Base-by-base conservation (phyloP, 495 filamentous ascomycete species). In the Neurospora sp. region DNA sequence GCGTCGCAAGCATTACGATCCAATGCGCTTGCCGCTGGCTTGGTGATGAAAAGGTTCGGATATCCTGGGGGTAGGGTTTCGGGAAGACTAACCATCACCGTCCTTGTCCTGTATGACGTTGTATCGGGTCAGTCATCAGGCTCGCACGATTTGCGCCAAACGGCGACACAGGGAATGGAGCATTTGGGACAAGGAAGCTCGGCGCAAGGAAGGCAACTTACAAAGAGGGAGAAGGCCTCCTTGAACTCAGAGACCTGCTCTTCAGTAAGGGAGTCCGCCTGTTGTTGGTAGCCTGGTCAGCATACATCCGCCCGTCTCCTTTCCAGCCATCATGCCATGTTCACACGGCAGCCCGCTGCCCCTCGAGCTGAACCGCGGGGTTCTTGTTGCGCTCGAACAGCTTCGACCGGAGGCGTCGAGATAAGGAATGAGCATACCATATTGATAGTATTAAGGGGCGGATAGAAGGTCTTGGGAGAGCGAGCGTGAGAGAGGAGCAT, bases 241-340 rank as follows among this genome's bases (percentile, higher is more conserved):
- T 98, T 99, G 86, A 98, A 99, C 87, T 99, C 96, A 81, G 95
- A 97, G 78, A 99, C 95, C 89, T 99, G 96, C 85, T 99, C 96
- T 88, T 98, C 96, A 78, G 96, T 98, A 76, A 99, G 89, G 81
- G 93, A 91, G 81, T 96, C 93, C 81, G 93, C 93, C 93, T 96
- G 80, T 78, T 71, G 68, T 40, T 48, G 65, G 37, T 53, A 37
- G 38, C 12, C 40, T 71, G 16, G 78, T 79, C 71, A 80, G 79
- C 72, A 59, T 27, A 59, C 48, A 59, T 59, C 14, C 12, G 27
- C 27, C 27, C 27, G 53, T 65, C 53, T 65, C 53, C 27, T 65
- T 76, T 70, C 68, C 48, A n/a, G 73, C 71, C 68, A 69, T 73
- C 71, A 27, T 71, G 22, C 31, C 31, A 71, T 37, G 46, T 42